phyloP scores from a whole-genome alignment of 208 protist species.

The Endotrypanum monterogeii region DNA sequence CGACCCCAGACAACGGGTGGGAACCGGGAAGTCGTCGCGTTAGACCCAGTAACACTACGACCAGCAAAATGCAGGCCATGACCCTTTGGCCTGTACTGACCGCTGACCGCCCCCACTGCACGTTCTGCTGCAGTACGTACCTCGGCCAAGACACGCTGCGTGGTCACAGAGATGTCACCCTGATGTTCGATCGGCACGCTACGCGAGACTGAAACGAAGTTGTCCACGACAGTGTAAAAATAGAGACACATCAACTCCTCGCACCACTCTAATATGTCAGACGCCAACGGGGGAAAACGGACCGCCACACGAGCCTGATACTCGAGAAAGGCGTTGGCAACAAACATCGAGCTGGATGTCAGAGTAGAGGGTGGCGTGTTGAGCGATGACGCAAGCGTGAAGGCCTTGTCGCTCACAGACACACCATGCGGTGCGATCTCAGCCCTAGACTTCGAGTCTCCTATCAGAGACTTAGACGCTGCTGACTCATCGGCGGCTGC shows the following conservation, averaged over 20 bases:
- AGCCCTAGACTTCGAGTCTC: slow-evolving; percentile 15
- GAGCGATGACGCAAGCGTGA: slow-evolving; percentile 30
- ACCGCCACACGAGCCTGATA: slow-evolving; percentile 76
- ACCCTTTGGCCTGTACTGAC: slow-evolving; percentile 31
- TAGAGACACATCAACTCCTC: slow-evolving; percentile 72
- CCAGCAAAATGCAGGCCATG: slow-evolving; percentile 7
- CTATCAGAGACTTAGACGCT: slow-evolving; percentile 5
- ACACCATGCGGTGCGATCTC: background rate
- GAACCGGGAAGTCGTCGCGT: slow-evolving; percentile 35
- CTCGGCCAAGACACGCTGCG: slow-evolving; percentile 50
- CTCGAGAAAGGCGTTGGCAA: slow-evolving; percentile 73
- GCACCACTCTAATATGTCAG: slow-evolving; percentile 70
- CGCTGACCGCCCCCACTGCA: slow-evolving; percentile 38
- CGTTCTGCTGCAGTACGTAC: slow-evolving; percentile 52
- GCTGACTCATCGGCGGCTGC: background rate
- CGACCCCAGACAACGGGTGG: slow-evolving; percentile 69
- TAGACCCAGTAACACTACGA: slow-evolving; percentile 2
- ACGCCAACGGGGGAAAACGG: slow-evolving; percentile 73
- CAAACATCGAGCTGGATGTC: slow-evolving; percentile 54
- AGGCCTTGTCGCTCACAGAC: background rate
- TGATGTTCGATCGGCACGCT: slow-evolving; percentile 75
- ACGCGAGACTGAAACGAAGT: slow-evolving; percentile 84
- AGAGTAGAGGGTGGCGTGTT: slow-evolving; percentile 44
- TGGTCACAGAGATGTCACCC: slow-evolving; percentile 51
- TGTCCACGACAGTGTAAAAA: slow-evolving; percentile 83